Evolutionary conservation across 495 filamentous ascomycete genomes (phyloP).

Genomic region (Aspergillus panamensis): DNA sequence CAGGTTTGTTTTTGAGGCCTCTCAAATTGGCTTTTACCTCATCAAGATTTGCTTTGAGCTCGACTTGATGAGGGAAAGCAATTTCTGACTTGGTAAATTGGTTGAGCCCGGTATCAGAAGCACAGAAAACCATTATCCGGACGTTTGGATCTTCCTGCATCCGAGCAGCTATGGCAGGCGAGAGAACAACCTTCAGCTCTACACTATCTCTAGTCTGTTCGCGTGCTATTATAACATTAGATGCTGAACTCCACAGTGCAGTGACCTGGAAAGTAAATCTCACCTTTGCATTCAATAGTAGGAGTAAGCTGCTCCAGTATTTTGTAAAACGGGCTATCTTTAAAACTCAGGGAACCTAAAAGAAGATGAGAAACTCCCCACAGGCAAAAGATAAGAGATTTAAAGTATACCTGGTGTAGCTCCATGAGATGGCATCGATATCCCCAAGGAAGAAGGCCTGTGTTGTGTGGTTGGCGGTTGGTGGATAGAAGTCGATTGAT

Average conservation of each 20-base stretch:
- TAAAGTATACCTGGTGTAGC: constrained; percentile 30
- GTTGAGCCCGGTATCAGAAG: constrained; percentile 51
- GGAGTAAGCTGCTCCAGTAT: constrained; percentile 57
- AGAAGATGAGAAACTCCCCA: constrained; percentile 19
- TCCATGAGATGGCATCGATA: constrained; percentile 33
- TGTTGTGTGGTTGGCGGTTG: constrained; percentile 27
- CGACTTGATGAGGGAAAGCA: constrained; percentile 84
- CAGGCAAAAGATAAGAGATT: background rate
- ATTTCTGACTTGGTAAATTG: constrained; percentile 65
- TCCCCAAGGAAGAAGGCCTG: constrained; percentile 27
- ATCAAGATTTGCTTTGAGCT: constrained; percentile 83
- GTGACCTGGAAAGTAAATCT: constrained; percentile 19
- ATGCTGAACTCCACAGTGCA: background rate
- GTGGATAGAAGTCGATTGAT: constrained; percentile 24
- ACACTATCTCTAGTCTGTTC: constrained; percentile 52
- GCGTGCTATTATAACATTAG: constrained; percentile 35
- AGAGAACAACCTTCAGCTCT: constrained; percentile 52
- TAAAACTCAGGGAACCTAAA: constrained; percentile 53
- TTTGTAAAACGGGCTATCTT: constrained; percentile 74
- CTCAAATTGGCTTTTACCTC: constrained; percentile 86
- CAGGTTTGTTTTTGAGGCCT: constrained; percentile 91
- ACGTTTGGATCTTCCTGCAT: constrained; percentile 52
- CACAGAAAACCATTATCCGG: constrained; percentile 79
- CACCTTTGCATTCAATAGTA: constrained; percentile 66
- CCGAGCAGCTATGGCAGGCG: constrained; percentile 42